Evolutionary conservation across 73 alveolate genomes (phyloP), one percentile per base, ranked within the genome.

Genomic region (Uronychia setigera): DNA sequence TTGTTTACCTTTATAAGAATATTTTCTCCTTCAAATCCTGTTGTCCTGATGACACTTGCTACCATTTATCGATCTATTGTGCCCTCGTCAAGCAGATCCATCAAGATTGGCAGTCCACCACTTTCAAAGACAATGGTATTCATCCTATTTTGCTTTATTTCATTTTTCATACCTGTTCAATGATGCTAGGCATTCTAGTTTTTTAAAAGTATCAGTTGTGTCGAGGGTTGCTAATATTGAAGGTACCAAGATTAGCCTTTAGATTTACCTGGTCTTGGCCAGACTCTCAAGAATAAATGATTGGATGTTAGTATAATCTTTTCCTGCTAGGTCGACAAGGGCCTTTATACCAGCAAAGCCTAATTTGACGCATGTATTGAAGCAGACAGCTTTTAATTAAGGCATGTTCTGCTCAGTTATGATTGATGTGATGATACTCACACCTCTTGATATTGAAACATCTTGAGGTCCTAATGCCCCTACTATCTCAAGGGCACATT

Each of bases 51-150:
- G 35, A 96, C 93, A 76, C 97, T 88, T 31, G 98, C 98, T 0
- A 95, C 91, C 67, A 95, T 94, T 89, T 95, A 91, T 33, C 96
- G 88, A 85, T 95, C 98, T 27, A 96, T 91, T 35, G 93, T 88
- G 0, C 98, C 98, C 82, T 96, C 99, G 77, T 95, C 94, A 35
- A 97, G 92, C 77, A 97, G 89, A 59, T 89, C 93, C 0, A 78
- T 83, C 1, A 92, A 78, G 58, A 90, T 88, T 32, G 93, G 94
- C 46, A 94, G 77, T 5, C 93, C 94, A 31, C 94, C 97, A 31
- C 92, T 89, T 84, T 96, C 98, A 92, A 93, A 92, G 31, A 96
- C 96, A 35, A 97, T 80, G 28, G 94, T 88, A 77, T 95, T 92
- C 94, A 97, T 77, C 84, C 99, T 88, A 86, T 97, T 19, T 11